A percentile compares a stretch with the other conserved stretches of the same genome.
Conservation (phyloP, 2,329 filamentous ascomycete species). For the Stemphylium lycopersici region DNA sequence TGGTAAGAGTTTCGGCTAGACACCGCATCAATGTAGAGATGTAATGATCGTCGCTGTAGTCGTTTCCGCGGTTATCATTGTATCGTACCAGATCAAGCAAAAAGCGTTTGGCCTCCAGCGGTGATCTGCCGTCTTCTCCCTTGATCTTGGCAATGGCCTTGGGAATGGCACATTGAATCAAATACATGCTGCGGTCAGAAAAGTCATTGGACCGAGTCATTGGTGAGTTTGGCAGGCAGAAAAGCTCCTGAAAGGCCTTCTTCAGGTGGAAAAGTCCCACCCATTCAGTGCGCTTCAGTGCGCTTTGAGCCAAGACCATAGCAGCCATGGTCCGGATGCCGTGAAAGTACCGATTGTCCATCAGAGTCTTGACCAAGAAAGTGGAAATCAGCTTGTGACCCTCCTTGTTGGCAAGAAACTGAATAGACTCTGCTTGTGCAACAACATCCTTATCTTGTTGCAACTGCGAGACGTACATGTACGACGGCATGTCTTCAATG, state of each 20-base stretch:
- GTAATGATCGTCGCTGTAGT: constrained; percentile 88
- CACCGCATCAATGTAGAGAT: constrained; percentile 77
- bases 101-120: constrained; percentile 78
- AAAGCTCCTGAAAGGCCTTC: constrained; percentile 85
- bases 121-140: constrained; percentile 76
- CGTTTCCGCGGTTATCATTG: constrained; percentile 93
- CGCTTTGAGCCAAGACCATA: constrained; percentile 76
- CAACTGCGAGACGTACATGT: constrained; percentile 97
- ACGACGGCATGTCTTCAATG: constrained; percentile 80
- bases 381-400: constrained; percentile 85
- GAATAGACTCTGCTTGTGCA: constrained; percentile 74
- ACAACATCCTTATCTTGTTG: constrained; percentile 97
- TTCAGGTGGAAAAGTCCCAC: constrained; percentile 84
- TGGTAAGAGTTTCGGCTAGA: constrained; percentile 61
- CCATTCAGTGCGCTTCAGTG: constrained; percentile 64
- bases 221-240: constrained; percentile 77
- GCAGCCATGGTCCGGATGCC: constrained; percentile 89
- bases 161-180: constrained; percentile 82
- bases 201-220: constrained; percentile 93
- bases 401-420: constrained; percentile 71
- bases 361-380: constrained; percentile 84
- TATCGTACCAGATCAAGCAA: constrained; percentile 87
- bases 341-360: constrained; percentile 92
- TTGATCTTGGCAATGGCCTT: constrained; percentile 79
- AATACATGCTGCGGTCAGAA: constrained; percentile 81